Base-by-base conservation (phyloP, 345 rosid genomes). In the Pistacia integerrima region DNA sequence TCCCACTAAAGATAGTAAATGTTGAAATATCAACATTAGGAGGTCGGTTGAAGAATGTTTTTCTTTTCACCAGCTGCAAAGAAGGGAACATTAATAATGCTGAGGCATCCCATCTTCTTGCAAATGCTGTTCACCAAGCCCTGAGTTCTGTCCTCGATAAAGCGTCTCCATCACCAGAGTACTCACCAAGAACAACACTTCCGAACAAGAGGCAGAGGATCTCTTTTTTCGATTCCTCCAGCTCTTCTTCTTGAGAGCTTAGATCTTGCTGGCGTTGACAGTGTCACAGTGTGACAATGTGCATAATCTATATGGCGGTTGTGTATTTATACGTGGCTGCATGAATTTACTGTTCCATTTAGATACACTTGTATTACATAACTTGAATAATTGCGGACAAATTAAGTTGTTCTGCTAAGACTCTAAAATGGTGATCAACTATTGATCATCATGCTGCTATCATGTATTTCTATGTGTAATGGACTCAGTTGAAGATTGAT, bases 21-120 rank as follows among this genome's bases (percentile, higher is more conserved):
- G 85, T 82, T 0, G 91, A 91, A 76, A 81, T 90, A 70, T 89
- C 92, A 20, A 91, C 88, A 17, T 67, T 91, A 62, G 87, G 81
- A 60, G 80, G 76, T 44, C 80, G 93, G 77, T 25, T 88, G 85
- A 91, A 78, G 85, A 78, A 73, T 25, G 85, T 77, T 44, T 82
- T 91, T 58, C 62, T 87, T 55, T 77, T 90, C 41, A 81, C 83
- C 16, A 69, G 80, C 72, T 49, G 78, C 81, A 74, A 72, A 38
- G 79, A 74, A 61, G 54, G 72, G 46, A 12, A 56, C 17, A 36
- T 10, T 28, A 77, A 74, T 36, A 51, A 74, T 48, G 44, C 74
- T 4, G 74, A 85, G 57, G 77, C 76, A 41, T 49, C 58, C 22
- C 41, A 46, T 46, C 16, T 60, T 61, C 82, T 84, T 2, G 79